Percentiles rank a stretch among this genome's conserved stretches.
These are phyloP conservation scores for Rhipidocladum racemiflorum DNA, from an alignment of 176 grass and related monocot genomes.

Conservation along the genomic window DNA sequence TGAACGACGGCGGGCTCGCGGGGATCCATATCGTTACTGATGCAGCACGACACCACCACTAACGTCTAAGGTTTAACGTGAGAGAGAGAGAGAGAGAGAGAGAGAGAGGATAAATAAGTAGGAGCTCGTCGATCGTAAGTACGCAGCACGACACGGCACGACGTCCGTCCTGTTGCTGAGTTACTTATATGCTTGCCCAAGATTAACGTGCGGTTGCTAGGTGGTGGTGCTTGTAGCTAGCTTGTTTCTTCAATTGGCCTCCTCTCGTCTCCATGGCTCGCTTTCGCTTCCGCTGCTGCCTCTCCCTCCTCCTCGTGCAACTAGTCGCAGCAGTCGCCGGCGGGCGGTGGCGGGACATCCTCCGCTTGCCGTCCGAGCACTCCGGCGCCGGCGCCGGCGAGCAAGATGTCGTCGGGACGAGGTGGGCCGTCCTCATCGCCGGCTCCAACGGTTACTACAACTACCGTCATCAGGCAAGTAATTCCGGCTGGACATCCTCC, in stretches of 20 bases:
- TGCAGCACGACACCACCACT: too few relatives aligned
- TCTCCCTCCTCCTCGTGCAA: background rate
- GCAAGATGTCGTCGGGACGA: constrained; percentile 28
- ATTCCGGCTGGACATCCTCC: too few relatives aligned
- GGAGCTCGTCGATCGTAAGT: too few relatives aligned
- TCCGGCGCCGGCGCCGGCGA: background rate
- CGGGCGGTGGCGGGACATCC: constrained; percentile 26
- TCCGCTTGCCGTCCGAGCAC: constrained; percentile 51
- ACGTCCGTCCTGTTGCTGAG: too few relatives aligned
- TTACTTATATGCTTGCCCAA: background rate
- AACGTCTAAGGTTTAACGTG: too few relatives aligned
- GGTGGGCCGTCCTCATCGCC: constrained; percentile 83
- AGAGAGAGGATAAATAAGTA: too few relatives aligned
- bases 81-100: too few relatives aligned
- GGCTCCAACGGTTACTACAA: constrained; percentile 70
- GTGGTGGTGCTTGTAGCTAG: too few relatives aligned
- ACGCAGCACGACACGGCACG: too few relatives aligned
- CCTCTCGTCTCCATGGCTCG: constrained; percentile 8
- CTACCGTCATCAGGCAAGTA: constrained; percentile 69
- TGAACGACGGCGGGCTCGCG: too few relatives aligned
- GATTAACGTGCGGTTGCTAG: background rate
- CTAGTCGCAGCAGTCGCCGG: background rate
- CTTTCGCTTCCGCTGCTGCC: background rate
- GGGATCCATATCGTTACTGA: too few relatives aligned
- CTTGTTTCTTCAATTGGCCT: too few relatives aligned